Evolutionary conservation across 108 stramenopile species (phyloP).

Genomic region (Bacterosira constricta): DNA sequence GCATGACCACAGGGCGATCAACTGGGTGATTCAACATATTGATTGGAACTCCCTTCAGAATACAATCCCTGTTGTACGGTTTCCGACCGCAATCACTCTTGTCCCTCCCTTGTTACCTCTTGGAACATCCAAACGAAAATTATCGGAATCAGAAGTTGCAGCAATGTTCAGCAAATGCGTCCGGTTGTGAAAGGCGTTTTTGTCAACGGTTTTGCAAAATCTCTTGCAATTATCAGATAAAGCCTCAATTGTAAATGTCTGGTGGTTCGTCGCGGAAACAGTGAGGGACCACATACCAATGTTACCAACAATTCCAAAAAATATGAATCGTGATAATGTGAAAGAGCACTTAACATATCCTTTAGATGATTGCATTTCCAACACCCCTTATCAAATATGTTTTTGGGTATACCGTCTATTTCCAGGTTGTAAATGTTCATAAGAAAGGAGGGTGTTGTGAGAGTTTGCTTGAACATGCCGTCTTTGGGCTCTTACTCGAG

Average conservation of each 20-base stretch:
- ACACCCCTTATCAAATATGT: conserved; percentile 23
- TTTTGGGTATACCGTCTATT: conserved; percentile 14
- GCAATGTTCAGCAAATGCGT: conserved; percentile 23
- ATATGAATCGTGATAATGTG: conserved; percentile 12
- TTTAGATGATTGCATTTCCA: conserved; percentile 28
- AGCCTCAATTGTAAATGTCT: conserved; percentile 30
- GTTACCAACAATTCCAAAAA: conserved; percentile 42
- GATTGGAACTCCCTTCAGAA: conserved; percentile 5
- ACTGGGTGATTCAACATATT: conserved; percentile 14
- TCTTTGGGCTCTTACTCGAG: not conserved
- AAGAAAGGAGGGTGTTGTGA: conserved; percentile 11
- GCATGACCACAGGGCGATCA: conserved; percentile 32
- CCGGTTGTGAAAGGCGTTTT: conserved; percentile 24
- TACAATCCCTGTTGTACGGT: not conserved
- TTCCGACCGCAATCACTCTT: not conserved
- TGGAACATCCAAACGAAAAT: conserved; percentile 6
- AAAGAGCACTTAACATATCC: conserved; percentile 4
- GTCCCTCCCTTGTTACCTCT: conserved; percentile 1
- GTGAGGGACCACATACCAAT: conserved; percentile 42
- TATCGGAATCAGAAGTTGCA: not conserved
- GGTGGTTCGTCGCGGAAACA: conserved; percentile 20
- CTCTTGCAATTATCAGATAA: conserved; percentile 12
- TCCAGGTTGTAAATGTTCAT: conserved; percentile 45
- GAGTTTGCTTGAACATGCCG: no score
- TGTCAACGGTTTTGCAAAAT: conserved; percentile 22